Evolutionary conservation across 352 stramenopile species (phyloP).

Genomic region (Phytophthora sojae): DNA sequence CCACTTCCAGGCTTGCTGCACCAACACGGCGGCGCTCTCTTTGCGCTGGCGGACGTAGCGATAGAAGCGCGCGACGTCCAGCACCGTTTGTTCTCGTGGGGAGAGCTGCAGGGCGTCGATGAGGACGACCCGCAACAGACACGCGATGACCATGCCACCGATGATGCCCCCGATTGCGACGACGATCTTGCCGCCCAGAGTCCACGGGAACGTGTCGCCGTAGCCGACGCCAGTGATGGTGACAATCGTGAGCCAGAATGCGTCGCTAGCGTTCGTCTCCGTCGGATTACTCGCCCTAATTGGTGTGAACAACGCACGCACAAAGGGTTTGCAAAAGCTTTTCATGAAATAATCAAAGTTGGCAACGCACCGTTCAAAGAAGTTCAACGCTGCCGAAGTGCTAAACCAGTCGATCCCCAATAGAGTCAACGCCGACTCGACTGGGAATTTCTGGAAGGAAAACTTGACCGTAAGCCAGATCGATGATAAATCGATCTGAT

Average conservation of each 20-base stretch:
- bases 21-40: slow-evolving; percentile 46
- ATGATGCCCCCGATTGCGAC: slow-evolving; percentile 67
- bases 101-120: slow-evolving; percentile 64
- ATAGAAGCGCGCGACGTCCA: slow-evolving; percentile 71
- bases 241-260: slow-evolving; percentile 73
- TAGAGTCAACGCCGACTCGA: slow-evolving; percentile 46
- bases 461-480: slow-evolving; percentile 75
- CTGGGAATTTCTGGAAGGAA: slow-evolving; percentile 58
- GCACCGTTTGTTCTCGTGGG: slow-evolving; percentile 63
- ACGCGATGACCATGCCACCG: slow-evolving; percentile 66
- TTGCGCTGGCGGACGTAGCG: slow-evolving; percentile 53
- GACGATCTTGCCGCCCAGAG: slow-evolving; percentile 62
- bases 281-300: slow-evolving; percentile 52
- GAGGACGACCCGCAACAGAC: slow-evolving; percentile 64
- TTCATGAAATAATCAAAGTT: neutral
- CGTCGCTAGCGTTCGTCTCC: slow-evolving; percentile 52
- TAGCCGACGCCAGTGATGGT: slow-evolving; percentile 74
- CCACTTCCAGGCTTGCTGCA: slow-evolving; percentile 58
- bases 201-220: slow-evolving; percentile 58
- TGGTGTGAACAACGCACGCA: neutral
- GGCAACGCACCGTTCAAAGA: slow-evolving; percentile 54
- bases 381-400: slow-evolving; percentile 64
- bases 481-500: slow-evolving; percentile 62
- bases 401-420: slow-evolving; percentile 62
- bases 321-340: neutral